These are phyloP conservation scores for Cryptococcus jaspeensis DNA, from an alignment of 1,284 basidiomycete genomes.

Conservation along the genomic window DNA sequence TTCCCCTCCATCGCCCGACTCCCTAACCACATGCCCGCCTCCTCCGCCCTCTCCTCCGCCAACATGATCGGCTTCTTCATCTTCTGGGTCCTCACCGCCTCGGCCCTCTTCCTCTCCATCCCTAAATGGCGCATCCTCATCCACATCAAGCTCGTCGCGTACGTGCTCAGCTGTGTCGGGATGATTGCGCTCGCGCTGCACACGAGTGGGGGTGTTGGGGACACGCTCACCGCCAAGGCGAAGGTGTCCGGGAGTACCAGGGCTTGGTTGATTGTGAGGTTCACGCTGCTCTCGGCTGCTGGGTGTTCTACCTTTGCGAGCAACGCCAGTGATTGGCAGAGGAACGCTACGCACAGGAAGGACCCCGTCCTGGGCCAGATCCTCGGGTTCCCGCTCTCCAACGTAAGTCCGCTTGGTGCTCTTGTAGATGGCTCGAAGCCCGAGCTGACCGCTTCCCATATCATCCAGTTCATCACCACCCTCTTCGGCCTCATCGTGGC, in stretches of 20 bases:
- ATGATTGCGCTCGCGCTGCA: slow-evolving; percentile 34
- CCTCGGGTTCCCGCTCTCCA: slow-evolving; percentile 30
- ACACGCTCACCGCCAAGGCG: slow-evolving; percentile 74
- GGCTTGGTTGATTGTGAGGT: slow-evolving; percentile 58
- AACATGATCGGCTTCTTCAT: slow-evolving; percentile 70
- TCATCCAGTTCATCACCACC: slow-evolving; percentile 65
- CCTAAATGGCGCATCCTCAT: slow-evolving; percentile 56
- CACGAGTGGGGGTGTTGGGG: slow-evolving; percentile 56
- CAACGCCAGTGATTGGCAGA: slow-evolving; percentile 72
- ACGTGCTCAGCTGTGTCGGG: slow-evolving; percentile 27
- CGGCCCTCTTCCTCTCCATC: slow-evolving; percentile 71
- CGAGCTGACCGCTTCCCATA: slow-evolving; percentile 32
- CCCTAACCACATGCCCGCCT: slow-evolving; percentile 64
- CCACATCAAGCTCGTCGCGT: slow-evolving; percentile 35
- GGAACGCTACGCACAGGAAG: slow-evolving; percentile 62
- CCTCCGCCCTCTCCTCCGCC: slow-evolving; percentile 56
- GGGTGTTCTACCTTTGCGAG: slow-evolving; percentile 61
- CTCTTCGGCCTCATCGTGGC: slow-evolving; percentile 80
- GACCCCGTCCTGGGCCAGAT: slow-evolving; percentile 33
- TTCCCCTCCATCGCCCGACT: slow-evolving; percentile 70
- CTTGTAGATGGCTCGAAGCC: slow-evolving; percentile 36
- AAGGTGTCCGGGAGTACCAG: slow-evolving; percentile 54
- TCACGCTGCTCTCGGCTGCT: slow-evolving; percentile 69
- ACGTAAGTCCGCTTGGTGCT: slow-evolving; percentile 44
- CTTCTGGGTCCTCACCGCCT: slow-evolving; percentile 76